Base-by-base conservation (phyloP, 495 filamentous ascomycete genomes). In the Achaetomiella virescens region DNA sequence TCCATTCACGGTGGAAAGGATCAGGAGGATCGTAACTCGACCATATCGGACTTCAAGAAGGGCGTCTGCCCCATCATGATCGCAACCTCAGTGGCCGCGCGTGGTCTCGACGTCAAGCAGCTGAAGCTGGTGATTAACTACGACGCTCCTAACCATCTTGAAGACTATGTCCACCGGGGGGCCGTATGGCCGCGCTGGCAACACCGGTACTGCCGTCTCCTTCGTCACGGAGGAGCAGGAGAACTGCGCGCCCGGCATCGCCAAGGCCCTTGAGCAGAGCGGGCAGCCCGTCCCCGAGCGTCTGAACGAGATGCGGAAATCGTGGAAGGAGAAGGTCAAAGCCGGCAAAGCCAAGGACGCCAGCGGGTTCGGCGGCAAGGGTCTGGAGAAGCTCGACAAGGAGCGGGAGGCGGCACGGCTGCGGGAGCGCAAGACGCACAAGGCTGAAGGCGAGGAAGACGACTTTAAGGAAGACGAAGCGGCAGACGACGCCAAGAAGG, bases 111-210 rank as follows among this genome's bases (percentile, higher is more conserved):
- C 67, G 92, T 99, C 37, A 96, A 97, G 70, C 90, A 97, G 69
- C 75, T 99, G 24, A 96, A 95, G 69, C 76, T 97, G 17, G 95
- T 99, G 20, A 84, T 99, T 65, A 99, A 99, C 62, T 99, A 91
- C 66, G 95, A 99, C 68, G 87, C 88, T 4, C 95, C 95, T 3
- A 96, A 95, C 66, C 95, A 99, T 72, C 75, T 95, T 31, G 95
- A 99, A 72, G 95, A 99, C 66, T 99, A 99, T 64, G 92, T 99
- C 10, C 95, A 99, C 68, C 88, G 95, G 61, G 89, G 51, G 95
- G 95, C 48, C 84, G 95, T 55, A 99, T 9, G 95, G 95, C 6
- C 84, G 95, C 70, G 95, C 95, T 25, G 95, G 95, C 25, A 95
- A 96, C 64, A 95, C 81, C 6, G 95, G 95, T 56, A 96, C 90